These are phyloP conservation scores for Botrytis squamosa DNA, from an alignment of 2,329 filamentous ascomycete species.

Conservation along the genomic window DNA sequence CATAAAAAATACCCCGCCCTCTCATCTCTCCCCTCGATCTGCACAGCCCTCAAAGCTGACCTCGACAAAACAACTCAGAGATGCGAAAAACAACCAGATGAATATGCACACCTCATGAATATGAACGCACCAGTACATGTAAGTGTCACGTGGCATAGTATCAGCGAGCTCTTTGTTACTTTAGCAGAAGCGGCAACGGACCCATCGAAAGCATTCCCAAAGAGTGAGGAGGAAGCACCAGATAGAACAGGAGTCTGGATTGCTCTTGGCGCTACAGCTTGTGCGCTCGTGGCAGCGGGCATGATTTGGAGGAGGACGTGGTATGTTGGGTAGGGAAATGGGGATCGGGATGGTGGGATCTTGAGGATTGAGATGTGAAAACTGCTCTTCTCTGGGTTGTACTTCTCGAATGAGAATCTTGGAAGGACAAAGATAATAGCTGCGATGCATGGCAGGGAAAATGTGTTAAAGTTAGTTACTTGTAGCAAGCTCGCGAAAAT, in stretches of 20 bases:
- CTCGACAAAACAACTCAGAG: slow-evolving; percentile 96
- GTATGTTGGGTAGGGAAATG: slow-evolving; percentile 27
- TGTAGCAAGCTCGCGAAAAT: neutral
- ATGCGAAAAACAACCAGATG: slow-evolving; percentile 85
- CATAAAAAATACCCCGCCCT: slow-evolving; percentile 78
- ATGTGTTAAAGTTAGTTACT: neutral
- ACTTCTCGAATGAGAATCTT: neutral
- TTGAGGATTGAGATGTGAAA: neutral
- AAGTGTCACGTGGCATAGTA: slow-evolving; percentile 90
- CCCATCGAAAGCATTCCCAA: slow-evolving; percentile 84
- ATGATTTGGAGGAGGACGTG: slow-evolving; percentile 58
- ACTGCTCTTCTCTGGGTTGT: neutral
- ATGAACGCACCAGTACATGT: slow-evolving; percentile 94
- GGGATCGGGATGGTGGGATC: too few species aligned
- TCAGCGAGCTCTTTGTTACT: slow-evolving; percentile 88
- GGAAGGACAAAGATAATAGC: neutral
- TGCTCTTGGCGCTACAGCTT: slow-evolving; percentile 71
- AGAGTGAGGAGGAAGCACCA: slow-evolving; percentile 79
- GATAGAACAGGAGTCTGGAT: slow-evolving; percentile 86
- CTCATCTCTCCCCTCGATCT: slow-evolving; percentile 86
- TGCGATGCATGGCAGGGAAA: fast-evolving
- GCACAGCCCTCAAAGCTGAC: slow-evolving; percentile 92
- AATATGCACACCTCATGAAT: slow-evolving; percentile 79
- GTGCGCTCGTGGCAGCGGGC: slow-evolving; percentile 60
- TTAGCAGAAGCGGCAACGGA: slow-evolving; percentile 90